Evolutionary conservation across 202 grass and related monocot genomes (phyloP).

Genomic region (Panicum virgatum): DNA sequence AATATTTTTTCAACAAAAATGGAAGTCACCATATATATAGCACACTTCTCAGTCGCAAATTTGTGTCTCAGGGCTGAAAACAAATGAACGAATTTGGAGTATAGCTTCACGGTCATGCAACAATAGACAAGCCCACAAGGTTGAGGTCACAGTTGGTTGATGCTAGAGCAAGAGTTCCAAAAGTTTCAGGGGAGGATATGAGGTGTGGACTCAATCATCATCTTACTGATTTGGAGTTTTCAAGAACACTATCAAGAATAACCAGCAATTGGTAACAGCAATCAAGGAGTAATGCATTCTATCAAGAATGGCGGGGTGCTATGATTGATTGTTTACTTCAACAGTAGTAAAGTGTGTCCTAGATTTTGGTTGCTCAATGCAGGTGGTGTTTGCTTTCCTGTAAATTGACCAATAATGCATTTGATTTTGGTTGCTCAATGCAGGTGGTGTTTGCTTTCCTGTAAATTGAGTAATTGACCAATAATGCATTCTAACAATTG

Average conservation of each 20-base stretch:
- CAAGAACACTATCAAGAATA: neutral
- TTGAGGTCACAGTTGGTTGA: neutral
- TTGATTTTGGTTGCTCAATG: neutral
- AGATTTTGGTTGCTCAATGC: neutral
- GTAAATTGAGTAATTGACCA: neutral
- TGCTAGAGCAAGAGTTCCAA: neutral
- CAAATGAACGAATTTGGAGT: neutral
- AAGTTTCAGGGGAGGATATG: neutral
- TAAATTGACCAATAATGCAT: neutral
- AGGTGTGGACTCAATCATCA: neutral
- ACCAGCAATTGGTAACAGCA: neutral
- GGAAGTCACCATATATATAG: slow-evolving; percentile 1
- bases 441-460: neutral
- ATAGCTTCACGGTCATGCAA: neutral
- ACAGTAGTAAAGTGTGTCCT: neutral
- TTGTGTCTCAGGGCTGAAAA: neutral
- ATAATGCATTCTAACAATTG: neutral
- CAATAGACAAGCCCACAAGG: neutral
- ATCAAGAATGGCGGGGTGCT: neutral
- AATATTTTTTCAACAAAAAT: slow-evolving; percentile 22
- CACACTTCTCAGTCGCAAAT: slow-evolving; percentile 6
- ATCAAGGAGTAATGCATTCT: neutral
- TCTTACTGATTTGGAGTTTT: neutral
- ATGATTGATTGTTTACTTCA: neutral
- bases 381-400: neutral